phyloP scores from a whole-genome alignment of 2,329 filamentous ascomycete genomes.

The Aspergillus luchuensis region DNA sequence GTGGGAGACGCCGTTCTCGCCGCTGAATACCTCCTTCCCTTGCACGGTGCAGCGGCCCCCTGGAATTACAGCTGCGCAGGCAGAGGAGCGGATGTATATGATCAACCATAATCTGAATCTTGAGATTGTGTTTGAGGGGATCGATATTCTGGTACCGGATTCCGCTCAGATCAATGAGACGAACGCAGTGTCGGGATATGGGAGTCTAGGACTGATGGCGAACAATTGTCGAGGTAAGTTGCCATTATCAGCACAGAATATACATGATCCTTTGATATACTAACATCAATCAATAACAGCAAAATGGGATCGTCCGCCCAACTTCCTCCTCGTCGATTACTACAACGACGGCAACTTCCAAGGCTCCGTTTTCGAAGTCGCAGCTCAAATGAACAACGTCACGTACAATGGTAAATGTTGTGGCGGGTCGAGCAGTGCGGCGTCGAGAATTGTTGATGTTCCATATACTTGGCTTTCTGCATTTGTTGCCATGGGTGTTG shows the following conservation, averaged over 20 bases:
- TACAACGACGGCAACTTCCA: constrained; percentile 71
- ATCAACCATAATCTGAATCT: constrained; percentile 91
- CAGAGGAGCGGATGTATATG: constrained; percentile 70
- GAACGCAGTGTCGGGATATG: constrained; percentile 68
- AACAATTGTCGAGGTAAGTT: constrained; percentile 57
- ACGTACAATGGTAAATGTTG: constrained; percentile 60
- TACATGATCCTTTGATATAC: too few relatives aligned
- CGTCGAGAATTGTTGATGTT: neutral
- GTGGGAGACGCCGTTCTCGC: constrained; percentile 90
- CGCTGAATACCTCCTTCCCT: constrained; percentile 67
- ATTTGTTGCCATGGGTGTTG: neutral
- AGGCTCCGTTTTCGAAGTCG: constrained; percentile 77
- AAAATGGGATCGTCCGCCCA: constrained; percentile 69
- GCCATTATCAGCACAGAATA: too few relatives aligned
- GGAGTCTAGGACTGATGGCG: constrained; percentile 66
- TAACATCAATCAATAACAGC: constrained; percentile 30
- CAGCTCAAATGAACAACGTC: constrained; percentile 71
- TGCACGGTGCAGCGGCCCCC: constrained; percentile 79
- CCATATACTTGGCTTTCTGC: neutral
- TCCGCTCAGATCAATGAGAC: constrained; percentile 69
- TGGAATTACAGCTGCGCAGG: constrained; percentile 56
- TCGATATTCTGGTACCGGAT: constrained; percentile 70
- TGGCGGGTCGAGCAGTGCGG: constrained; percentile 19
- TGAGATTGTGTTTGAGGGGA: constrained; percentile 67
- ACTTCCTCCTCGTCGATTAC: constrained; percentile 80